A percentile compares a stretch with the other conserved stretches of the same genome.
Evolutionary conservation across 495 filamentous ascomycete genomes (phyloP).

Genomic region (Penicillium tannophilum): DNA sequence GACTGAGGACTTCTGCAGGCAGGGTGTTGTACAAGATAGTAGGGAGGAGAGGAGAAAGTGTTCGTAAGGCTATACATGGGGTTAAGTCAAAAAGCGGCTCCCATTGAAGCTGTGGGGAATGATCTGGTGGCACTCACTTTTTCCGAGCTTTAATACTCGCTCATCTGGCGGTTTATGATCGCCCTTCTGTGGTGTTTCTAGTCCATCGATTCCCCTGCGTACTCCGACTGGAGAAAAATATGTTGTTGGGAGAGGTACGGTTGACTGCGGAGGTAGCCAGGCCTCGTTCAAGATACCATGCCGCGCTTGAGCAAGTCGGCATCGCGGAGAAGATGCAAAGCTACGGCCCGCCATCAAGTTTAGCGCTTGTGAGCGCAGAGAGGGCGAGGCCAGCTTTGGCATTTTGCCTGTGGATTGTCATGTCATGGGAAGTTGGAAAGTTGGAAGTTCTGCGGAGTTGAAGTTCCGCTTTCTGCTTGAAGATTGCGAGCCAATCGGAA

Average conservation of each 20-base stretch:
- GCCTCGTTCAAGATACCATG: constrained; percentile 36
- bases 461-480: constrained; percentile 12
- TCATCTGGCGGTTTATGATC: constrained; percentile 65
- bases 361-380: constrained; percentile 12
- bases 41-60: constrained; percentile 83
- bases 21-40: constrained; percentile 80
- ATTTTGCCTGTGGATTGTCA: constrained; percentile 31
- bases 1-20: constrained; percentile 83
- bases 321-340: constrained; percentile 32
- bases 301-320: constrained; percentile 33
- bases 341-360: constrained; percentile 15
- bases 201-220: constrained; percentile 20
- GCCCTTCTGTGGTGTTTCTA: constrained; percentile 17
- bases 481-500: constrained; percentile 24
- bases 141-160: constrained; percentile 85
- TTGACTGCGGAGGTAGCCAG: constrained; percentile 28
- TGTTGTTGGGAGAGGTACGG: constrained; percentile 18
- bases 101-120: not conserved
- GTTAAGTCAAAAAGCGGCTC: not conserved
- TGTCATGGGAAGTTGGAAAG: constrained; percentile 22
- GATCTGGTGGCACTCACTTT: constrained; percentile 57
- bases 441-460: constrained; percentile 10
- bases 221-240: constrained; percentile 30
- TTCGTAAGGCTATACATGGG: constrained; percentile 66
- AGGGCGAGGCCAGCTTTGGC: constrained; percentile 35